Conservation (phyloP, 768 basidiomycete species). For the Lactarius indigo region DNA sequence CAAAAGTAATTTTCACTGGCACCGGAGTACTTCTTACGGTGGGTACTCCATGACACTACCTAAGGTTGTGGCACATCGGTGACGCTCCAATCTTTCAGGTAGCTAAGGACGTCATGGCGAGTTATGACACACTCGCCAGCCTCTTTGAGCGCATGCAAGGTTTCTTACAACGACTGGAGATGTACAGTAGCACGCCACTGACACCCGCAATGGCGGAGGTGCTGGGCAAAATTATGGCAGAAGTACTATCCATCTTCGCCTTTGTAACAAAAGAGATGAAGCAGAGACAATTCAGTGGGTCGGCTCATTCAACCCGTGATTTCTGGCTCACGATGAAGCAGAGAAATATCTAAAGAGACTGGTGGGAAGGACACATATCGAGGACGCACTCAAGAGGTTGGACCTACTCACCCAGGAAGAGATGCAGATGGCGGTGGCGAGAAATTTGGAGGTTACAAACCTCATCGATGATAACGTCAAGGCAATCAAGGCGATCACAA, state of each 20-base stretch:
- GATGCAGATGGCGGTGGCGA: neutral
- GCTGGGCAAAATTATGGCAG: conserved; percentile 1
- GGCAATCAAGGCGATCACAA: neutral
- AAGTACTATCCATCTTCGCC: neutral
- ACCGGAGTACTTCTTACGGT: neutral
- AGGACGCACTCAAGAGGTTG: neutral
- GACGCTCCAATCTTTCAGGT: neutral
- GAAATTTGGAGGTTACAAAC: neutral
- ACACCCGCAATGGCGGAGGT: neutral
- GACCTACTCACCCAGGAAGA: conserved; percentile 11
- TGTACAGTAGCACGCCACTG: neutral
- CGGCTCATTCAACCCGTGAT: neutral
- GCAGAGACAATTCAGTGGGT: neutral
- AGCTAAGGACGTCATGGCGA: neutral
- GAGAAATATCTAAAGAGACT: neutral
- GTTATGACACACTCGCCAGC: neutral
- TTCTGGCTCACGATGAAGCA: neutral
- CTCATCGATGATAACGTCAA: neutral
- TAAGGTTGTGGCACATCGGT: neutral
- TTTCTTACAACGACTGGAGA: neutral
- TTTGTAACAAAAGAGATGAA: neutral
- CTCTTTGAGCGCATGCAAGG: conserved; percentile 7
- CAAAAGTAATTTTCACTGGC: neutral
- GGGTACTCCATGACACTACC: neutral
- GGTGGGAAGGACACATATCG: neutral